A percentile compares a stretch with the other conserved stretches of the same genome.
Conservation (phyloP, 208 protist species). For the Porcisia hertigi region DNA sequence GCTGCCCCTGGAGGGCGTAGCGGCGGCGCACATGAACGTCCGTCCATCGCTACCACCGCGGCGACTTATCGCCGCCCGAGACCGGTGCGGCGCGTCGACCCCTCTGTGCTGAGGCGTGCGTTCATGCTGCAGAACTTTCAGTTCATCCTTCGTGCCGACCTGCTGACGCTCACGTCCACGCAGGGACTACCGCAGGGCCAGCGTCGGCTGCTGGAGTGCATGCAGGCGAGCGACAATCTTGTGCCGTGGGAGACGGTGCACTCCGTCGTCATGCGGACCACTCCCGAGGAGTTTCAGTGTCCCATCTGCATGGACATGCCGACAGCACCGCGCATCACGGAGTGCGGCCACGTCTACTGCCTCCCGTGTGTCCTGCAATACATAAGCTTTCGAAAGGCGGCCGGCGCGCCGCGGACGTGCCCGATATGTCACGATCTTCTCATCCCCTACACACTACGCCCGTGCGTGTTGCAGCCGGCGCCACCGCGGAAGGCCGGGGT, state of each 20-base stretch:
- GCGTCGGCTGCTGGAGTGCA: constrained; percentile 58
- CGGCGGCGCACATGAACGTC: constrained; percentile 1
- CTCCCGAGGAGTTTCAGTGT: constrained; percentile 78
- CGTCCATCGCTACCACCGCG: constrained; percentile 1
- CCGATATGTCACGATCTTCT: constrained; percentile 77
- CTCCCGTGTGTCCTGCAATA: constrained; percentile 80
- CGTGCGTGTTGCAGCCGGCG: constrained; percentile 58
- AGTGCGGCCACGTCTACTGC: constrained; percentile 87
- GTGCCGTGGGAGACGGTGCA: constrained; percentile 82
- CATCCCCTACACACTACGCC: constrained; percentile 47
- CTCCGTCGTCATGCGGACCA: constrained; percentile 77
- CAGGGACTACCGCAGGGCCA: constrained; percentile 62
- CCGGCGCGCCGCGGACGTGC: constrained; percentile 59
- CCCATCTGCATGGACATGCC: constrained; percentile 83
- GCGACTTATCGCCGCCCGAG: constrained; percentile 25
- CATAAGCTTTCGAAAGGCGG: constrained; percentile 44
- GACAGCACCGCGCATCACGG: constrained; percentile 73
- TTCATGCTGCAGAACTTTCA: constrained; percentile 91
- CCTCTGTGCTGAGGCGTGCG: constrained; percentile 54
- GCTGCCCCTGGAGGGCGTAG: not conserved
- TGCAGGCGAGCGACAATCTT: constrained; percentile 52
- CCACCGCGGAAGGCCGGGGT: constrained; percentile 33
- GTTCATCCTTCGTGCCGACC: constrained; percentile 81
- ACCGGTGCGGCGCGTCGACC: constrained; percentile 41
- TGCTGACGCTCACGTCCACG: constrained; percentile 33